A percentile compares a stretch with the other conserved stretches of the same genome.
Conservation (phyloP, 441 rosid genomes). For the Raphanus hybrid region DNA sequence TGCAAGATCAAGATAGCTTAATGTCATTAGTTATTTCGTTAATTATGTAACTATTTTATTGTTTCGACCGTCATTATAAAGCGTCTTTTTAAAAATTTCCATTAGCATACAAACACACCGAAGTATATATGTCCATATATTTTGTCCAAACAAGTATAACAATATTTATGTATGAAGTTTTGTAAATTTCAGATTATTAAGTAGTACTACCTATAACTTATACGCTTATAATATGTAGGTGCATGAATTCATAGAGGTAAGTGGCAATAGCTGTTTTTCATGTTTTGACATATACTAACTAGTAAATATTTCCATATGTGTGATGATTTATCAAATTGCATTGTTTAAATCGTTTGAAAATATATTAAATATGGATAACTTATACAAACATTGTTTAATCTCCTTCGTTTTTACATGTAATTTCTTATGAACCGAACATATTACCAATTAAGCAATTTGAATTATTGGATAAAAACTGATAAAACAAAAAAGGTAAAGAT, state of each 20-base stretch:
- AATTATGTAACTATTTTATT: not conserved
- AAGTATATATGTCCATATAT: not conserved
- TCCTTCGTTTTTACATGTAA: constrained; percentile 5
- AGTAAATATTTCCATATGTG: too few relatives aligned
- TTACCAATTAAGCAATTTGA: constrained; percentile 1
- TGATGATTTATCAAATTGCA: not conserved
- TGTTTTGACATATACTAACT: not conserved
- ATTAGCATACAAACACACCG: not conserved
- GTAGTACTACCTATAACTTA: not conserved
- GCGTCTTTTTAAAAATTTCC: too few relatives aligned
- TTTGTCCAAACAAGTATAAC: not conserved
- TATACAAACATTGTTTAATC: not conserved
- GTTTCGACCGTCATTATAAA: not conserved
- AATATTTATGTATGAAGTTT: not conserved
- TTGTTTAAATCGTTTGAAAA: not conserved
- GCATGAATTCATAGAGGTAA: not conserved
- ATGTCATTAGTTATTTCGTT: not conserved
- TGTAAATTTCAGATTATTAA: not conserved
- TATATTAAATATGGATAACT: not conserved
- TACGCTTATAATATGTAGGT: not conserved
- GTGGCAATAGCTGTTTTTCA: not conserved
- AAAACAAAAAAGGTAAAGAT: constrained; percentile 14
- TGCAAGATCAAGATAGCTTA: not conserved
- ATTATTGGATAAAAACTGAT: constrained; percentile 2
- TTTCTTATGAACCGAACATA: not conserved